Base-by-base conservation (phyloP, 805 yeast species). In the Suhomyces vadensis region DNA sequence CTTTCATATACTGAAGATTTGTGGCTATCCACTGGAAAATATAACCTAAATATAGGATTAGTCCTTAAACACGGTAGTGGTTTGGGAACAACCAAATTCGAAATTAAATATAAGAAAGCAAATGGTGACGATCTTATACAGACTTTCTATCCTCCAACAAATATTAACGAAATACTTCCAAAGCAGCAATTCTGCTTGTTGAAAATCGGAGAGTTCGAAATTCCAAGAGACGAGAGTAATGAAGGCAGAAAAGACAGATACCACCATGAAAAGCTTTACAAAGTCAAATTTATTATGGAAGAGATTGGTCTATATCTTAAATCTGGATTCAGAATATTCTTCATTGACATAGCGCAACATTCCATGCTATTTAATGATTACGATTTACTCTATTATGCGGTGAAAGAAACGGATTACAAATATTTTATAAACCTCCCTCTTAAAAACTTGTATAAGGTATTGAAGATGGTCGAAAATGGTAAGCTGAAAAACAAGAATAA, bases 111-210 rank as follows among this genome's bases (percentile, higher is more conserved):
- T 44, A 47, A 60, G 24, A 56, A 60, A 20, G 56, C 56, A 1
- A 50, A 58, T 2, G 62, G 62, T 6, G 53, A 62, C 11, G 55
- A 54, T 16, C 48, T 66, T 2, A 47, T 52, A 19, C 64, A 73
- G 41, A 67, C 72, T 1, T 79, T 73, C 46, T 79, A 74, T 52
- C 83, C 85, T 0, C 82, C 86, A 0, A 67, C 78, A 0, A 75
- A 78, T 50, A 75, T 82, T 35, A 74, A 73, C 41, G 85, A 81
- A 9, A 65, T 82, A 19, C 61, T 80, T n/a, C 85, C 85, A 1
- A 72, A 69, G 41, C 65, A 72, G 21, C 73, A 72, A 46, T 71
- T 78, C 52, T 71, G 78, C 20, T 61, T 81, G 19, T 55, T 81
- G 27, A 73, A 77, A 49, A 52, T 81, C 21, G 85, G 84, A 0